phyloP scores from a whole-genome alignment of 140 eudicot species.

The Senecio squalidus region DNA sequence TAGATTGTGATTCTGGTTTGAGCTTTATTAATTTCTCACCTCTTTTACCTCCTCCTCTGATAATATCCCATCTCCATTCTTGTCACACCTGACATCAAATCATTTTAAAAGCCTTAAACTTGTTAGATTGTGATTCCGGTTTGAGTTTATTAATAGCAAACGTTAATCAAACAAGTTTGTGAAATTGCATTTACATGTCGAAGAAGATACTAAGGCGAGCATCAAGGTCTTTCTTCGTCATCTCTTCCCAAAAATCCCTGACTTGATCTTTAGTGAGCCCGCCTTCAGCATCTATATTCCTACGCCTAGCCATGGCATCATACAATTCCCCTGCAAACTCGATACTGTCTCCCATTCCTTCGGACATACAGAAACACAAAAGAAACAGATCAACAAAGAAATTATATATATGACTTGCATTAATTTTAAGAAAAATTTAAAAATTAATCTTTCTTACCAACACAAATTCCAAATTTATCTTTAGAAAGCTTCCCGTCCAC shows the following conservation, averaged over 20 bases:
- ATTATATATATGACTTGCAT: not conserved
- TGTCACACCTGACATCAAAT: constrained; percentile 72
- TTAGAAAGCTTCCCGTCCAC: constrained; percentile 56
- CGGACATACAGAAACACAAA: constrained; percentile 2
- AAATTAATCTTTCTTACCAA: constrained; percentile 44
- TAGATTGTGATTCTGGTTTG: no score
- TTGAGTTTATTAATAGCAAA: not conserved
- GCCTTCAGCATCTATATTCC: constrained; percentile 30
- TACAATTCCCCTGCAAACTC: constrained; percentile 78
- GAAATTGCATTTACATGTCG: constrained; percentile 58
- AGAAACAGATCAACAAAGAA: constrained; percentile 17
- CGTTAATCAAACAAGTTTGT: not conserved
- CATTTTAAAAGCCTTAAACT: not conserved
- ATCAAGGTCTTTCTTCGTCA: constrained; percentile 70
- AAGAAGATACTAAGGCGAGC: constrained; percentile 88
- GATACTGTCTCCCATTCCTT: constrained; percentile 84
- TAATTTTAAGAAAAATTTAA: constrained; percentile 7
- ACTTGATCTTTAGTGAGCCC: constrained; percentile 57
- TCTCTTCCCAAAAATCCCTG: constrained; percentile 74
- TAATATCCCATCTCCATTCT: constrained; percentile 84
- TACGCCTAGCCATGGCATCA: constrained; percentile 78
- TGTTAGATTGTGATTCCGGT: not conserved
- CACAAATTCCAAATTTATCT: constrained; percentile 85
- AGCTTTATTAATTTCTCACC: constrained; percentile 32
- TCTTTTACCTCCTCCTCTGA: constrained; percentile 89